Base-by-base conservation (phyloP, 352 stramenopile genomes). In the Globisporangium camurandrum region DNA sequence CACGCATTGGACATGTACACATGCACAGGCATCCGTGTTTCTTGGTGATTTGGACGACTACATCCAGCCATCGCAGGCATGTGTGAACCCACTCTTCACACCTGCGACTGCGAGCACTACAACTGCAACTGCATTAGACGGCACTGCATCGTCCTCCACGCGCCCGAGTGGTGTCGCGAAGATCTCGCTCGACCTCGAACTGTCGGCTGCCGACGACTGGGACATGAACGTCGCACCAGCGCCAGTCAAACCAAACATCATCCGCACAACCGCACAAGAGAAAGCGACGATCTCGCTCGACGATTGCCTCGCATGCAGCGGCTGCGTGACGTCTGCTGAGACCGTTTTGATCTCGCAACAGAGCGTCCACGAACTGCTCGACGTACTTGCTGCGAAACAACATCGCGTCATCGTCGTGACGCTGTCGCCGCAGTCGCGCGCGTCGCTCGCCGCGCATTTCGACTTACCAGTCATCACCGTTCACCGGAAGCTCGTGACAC, bases 251-350 rank as follows among this genome's bases (percentile, higher is more conserved):
- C 78, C 84, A 34, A 75, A 82, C 51, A 85, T 95, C 42, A 95
- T 95, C 59, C 80, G 75, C 42, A 84, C 75, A 14, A 77, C 62
- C 9, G 67, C 61, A 33, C 62, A 86, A 49, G 75, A 95, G 59
- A 93, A 95, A 45, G 91, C 91, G 7, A 95, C 85, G 9, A 95
- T 98, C 40, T 97, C 93, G 43, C 80, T 98, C 22, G 90, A 95
- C 34, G 95, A 99, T 71, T 99, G 95, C 57, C 86, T 99, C 36
- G 95, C 95, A 1, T 99, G 95, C 73, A 97, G 84, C 23, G 95
- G 95, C 48, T 99, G 95, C 62, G 93, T 99, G 44, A 99, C 96
- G 48, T 98, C 94, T n/a, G 93, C 96, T 2, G 96, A 99, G 75
- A 96, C 95, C n/a, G 93, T 99, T n/a, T 71, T 99, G 12, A 93